Percentiles rank a stretch among this genome's conserved stretches.
Conservation (phyloP, 2,329 filamentous ascomycete species). For the Juglanconis oblonga region DNA sequence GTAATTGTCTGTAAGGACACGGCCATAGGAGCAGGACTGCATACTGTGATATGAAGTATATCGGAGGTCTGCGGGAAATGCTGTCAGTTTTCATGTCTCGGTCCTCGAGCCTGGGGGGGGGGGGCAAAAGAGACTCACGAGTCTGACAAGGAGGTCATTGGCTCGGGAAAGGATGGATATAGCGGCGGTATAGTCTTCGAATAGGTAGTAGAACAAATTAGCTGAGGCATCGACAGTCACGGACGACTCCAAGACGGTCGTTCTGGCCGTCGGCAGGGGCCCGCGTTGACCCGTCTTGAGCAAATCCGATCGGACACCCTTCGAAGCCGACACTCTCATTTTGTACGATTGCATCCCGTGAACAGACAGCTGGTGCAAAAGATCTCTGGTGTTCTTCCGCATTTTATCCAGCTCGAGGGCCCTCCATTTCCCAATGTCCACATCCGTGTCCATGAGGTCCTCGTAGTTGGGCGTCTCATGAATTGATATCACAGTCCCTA, state of each 20-base stretch:
- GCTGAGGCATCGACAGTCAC: constrained; percentile 50
- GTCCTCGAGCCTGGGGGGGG: neutral
- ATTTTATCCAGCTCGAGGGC: constrained; percentile 32
- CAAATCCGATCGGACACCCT: constrained; percentile 32
- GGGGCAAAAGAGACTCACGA: constrained; percentile 37
- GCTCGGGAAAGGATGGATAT: constrained; percentile 50
- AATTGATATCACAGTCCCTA: constrained; percentile 67
- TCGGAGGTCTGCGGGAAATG: constrained; percentile 28
- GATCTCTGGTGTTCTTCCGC: constrained; percentile 35
- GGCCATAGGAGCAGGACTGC: constrained; percentile 12
- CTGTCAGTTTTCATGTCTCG: neutral
- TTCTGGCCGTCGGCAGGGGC: neutral
- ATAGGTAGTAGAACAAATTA: constrained; percentile 63
- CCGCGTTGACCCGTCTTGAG: neutral
- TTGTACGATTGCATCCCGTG: constrained; percentile 36
- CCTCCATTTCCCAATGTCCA: constrained; percentile 22
- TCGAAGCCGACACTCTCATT: constrained; percentile 39
- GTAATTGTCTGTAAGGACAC: neutral
- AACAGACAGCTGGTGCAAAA: constrained; percentile 37
- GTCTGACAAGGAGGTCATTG: constrained; percentile 43
- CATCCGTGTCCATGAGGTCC: constrained; percentile 22
- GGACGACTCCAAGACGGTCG: constrained; percentile 23
- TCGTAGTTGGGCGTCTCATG: constrained; percentile 53
- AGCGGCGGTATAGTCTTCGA: constrained; percentile 63
- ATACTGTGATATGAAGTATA: constrained; percentile 34